Conservation (phyloP, 345 rosid species). For the Eucalyptus tenuipes region DNA sequence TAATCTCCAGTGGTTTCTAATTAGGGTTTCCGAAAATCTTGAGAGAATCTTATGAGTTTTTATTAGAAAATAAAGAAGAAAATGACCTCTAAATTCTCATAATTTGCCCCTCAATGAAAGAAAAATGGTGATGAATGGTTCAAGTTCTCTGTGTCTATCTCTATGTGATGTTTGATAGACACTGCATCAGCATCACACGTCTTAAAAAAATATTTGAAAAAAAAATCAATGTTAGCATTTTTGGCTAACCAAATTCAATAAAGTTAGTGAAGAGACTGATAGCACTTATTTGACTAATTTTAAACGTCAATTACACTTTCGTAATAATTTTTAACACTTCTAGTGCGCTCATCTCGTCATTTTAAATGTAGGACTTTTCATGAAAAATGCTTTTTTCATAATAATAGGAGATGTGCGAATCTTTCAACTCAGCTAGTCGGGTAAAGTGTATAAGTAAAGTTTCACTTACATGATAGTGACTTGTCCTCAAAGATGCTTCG, state of each 20-base stretch:
- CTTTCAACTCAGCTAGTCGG: fast-evolving
- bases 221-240: background rate
- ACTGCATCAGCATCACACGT: fast-evolving
- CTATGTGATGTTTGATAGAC: background rate
- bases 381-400: background rate
- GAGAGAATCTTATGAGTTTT: background rate
- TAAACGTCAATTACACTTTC: fast-evolving
- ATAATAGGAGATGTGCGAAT: background rate
- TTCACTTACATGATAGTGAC: background rate
- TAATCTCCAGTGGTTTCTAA: background rate
- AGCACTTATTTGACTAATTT: fast-evolving
- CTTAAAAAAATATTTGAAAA: background rate
- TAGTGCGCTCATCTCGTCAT: fast-evolving
- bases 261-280: fast-evolving
- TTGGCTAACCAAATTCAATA: background rate
- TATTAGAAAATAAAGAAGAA: background rate
- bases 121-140: background rate
- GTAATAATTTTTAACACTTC: fast-evolving
- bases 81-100: background rate
- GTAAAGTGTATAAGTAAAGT: background rate
- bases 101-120: background rate
- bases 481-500: background rate
- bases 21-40: background rate
- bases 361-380: background rate
- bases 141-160: background rate